Base-by-base conservation (phyloP, 768 basidiomycete genomes). In the Lactarius trivialis region DNA sequence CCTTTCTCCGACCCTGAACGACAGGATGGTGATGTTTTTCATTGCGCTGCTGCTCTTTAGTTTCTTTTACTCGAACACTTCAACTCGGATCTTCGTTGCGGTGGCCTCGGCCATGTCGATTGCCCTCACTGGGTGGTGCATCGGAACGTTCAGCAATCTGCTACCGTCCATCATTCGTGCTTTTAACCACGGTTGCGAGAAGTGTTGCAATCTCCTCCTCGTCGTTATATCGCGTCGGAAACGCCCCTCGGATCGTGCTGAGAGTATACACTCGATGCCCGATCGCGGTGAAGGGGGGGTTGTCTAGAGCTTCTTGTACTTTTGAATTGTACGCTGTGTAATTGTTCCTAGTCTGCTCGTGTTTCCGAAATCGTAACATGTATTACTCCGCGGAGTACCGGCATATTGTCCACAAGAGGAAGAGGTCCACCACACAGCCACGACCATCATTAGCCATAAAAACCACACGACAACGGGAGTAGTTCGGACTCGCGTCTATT, bases 11-110 rank as follows among this genome's bases (percentile, higher is more conserved):
- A 21, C 2, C 9, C n/a, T 21, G 28, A 12, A 34, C 19, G 2
- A 33, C 56, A 63, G 61, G 36, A 58, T 48, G 45, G 45, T 48
- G 11, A 24, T 24, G 45, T 48, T 48, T 48, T 48, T 24, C 21
- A 24, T 48, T 58, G 56, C 61, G 19, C n/a, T 63, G 21, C 14
- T 54, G 19, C 32, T 58, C 21, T 48, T 63, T 6, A 56, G 55
- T 19, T 57, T 52, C 55, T 15, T 21, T 24, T n/a, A 24, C 6
- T 56, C 60, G 36, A 36, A 57, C 17, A 32, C 56, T 26, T 14
- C 21, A 33, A 61, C 55, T 11, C 60, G 60, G n/a, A 14, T 57
- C 17, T 8, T 55, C 1, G 49, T 61, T 17, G 55, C 41, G 33
- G 21, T 57, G 14, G 26, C 21, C 14, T 33, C 58, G 34, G 8